A percentile compares a stretch with the other conserved stretches of the same genome.
phyloP scores from a whole-genome alignment of 352 stramenopile genomes.

The Globisporangium ultimum region DNA sequence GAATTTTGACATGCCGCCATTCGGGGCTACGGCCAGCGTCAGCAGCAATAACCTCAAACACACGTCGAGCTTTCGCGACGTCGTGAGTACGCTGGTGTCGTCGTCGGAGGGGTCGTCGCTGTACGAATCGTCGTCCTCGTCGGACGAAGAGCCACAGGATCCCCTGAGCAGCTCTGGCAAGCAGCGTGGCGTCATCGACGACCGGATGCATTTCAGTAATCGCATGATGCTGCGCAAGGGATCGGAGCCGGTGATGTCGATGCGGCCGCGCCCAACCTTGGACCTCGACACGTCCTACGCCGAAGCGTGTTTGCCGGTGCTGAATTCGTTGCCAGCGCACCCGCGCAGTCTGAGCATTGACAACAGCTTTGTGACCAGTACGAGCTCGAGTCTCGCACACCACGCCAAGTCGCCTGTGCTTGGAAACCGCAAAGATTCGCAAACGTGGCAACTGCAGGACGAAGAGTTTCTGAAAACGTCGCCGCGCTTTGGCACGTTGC shows the following conservation, averaged over 20 bases:
- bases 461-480: constrained; percentile 59
- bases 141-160: constrained; percentile 35
- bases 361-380: constrained; percentile 23
- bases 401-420: constrained; percentile 63
- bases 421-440: constrained; percentile 51
- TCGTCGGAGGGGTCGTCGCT: constrained; percentile 45
- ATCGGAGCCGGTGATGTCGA: constrained; percentile 13
- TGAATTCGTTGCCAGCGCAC: constrained; percentile 38
- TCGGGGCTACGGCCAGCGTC: constrained; percentile 12
- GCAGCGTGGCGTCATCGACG: background rate
- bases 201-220: background rate
- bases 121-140: constrained; percentile 45
- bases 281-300: constrained; percentile 41
- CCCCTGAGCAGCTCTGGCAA: background rate
- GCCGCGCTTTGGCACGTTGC: constrained; percentile 38
- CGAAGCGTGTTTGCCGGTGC: constrained; percentile 40
- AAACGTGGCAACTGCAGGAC: constrained; percentile 69
- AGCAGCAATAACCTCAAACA: constrained; percentile 25
- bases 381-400: constrained; percentile 9
- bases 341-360: constrained; percentile 45
- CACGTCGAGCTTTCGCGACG: constrained; percentile 38
- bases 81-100: constrained; percentile 42
- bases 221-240: constrained; percentile 22
- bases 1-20: constrained; percentile 17
- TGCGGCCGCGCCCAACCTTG: constrained; percentile 12